These are phyloP conservation scores for Ophiostoma sp. DNA, from an alignment of 2,329 filamentous ascomycete genomes.

Conservation along the genomic window DNA sequence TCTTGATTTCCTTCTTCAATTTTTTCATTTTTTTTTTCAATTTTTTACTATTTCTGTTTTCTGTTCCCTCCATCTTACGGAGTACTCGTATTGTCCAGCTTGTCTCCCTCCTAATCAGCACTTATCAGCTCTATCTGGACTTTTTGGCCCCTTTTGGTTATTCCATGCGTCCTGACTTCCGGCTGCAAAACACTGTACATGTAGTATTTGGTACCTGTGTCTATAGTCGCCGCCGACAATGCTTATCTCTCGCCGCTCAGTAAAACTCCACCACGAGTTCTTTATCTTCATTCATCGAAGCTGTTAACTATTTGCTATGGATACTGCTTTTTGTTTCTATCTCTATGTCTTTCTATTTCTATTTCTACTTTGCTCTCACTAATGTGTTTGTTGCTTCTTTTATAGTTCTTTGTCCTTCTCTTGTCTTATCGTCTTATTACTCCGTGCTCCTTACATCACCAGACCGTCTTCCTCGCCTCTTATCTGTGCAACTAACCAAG, in stretches of 20 bases:
- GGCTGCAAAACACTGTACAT: neutral
- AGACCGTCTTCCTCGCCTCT: neutral
- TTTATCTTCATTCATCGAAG: neutral
- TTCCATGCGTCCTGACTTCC: neutral
- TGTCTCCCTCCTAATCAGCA: neutral
- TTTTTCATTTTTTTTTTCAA: neutral
- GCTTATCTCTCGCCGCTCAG: constrained; percentile 9
- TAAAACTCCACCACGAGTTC: neutral
- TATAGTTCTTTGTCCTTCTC: neutral
- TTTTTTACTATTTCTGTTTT: neutral
- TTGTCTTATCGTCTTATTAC: neutral
- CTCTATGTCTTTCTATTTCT: neutral
- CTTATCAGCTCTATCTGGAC: constrained; percentile 3
- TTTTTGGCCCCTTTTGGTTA: neutral
- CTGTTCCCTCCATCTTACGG: neutral
- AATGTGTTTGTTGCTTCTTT: neutral
- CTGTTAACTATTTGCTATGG: neutral
- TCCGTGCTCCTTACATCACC: neutral
- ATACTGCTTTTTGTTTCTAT: neutral
- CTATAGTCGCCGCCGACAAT: neutral
- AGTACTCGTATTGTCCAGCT: too few relatives aligned
- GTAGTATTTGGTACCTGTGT: neutral
- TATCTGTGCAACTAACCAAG: neutral
- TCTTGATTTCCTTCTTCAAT: too few relatives aligned
- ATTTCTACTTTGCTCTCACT: neutral